Percentiles rank a stretch among this genome's conserved stretches.
These are phyloP conservation scores for Odonthalia washingtoniensis DNA, from an alignment of 31 red algal species.

Conservation along the genomic window DNA sequence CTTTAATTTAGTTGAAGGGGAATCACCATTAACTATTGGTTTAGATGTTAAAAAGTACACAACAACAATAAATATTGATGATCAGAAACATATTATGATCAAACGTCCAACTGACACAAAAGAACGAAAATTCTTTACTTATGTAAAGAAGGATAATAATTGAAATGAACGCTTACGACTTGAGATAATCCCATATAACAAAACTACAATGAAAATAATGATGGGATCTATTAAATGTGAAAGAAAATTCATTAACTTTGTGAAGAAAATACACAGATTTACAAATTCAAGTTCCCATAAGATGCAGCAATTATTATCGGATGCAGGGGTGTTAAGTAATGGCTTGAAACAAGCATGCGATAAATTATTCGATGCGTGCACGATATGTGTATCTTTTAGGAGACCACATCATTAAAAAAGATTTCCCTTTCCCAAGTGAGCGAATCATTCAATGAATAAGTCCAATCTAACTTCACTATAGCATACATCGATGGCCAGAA, in stretches of 20 bases:
- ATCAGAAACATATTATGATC: background rate
- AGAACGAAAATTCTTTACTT: conserved; percentile 29
- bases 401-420: conserved; percentile 1
- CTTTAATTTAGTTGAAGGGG: conserved; percentile 51
- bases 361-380: conserved; percentile 35
- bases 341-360: conserved; percentile 33
- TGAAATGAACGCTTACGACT: conserved; percentile 18
- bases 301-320: conserved; percentile 33
- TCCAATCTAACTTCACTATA: background rate
- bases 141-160: background rate
- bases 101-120: conserved; percentile 4
- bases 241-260: conserved; percentile 6
- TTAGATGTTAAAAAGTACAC: conserved; percentile 33
- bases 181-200: conserved; percentile 31
- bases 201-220: background rate
- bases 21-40: conserved; percentile 47
- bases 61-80: conserved; percentile 15
- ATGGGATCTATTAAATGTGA: background rate
- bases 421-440: conserved; percentile 28
- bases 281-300: conserved; percentile 19
- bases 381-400: conserved; percentile 14
- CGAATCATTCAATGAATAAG: conserved; percentile 9
- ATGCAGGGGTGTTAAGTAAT: conserved; percentile 7
- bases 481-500: background rate
- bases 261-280: conserved; percentile 51